A percentile compares a stretch with the other conserved stretches of the same genome.
phyloP scores from a whole-genome alignment of 306 rosid species.

The Fragaria iinumae region DNA sequence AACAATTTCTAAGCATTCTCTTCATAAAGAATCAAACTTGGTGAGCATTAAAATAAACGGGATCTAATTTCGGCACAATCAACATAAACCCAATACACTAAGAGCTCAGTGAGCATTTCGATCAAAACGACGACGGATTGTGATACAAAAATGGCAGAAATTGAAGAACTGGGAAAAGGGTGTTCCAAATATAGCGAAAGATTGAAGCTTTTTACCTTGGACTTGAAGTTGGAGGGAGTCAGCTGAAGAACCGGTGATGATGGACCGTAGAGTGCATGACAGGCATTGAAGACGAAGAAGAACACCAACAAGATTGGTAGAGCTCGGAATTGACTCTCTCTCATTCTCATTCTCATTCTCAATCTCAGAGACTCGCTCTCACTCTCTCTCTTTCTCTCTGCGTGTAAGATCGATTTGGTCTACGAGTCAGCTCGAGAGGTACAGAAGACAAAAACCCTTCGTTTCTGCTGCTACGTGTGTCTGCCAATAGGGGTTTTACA shows the following conservation, averaged over 20 bases:
- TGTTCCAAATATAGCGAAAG: neutral
- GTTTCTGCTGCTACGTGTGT: conserved; percentile 50
- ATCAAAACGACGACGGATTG: conserved; percentile 22
- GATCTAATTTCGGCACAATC: conserved; percentile 6
- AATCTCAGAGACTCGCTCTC: conserved; percentile 19
- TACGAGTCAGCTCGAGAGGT: conserved; percentile 29
- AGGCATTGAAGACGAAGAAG: conserved; percentile 30
- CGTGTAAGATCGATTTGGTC: neutral
- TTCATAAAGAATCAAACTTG: neutral
- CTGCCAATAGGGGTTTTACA: conserved; percentile 48
- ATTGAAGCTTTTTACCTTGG: conserved; percentile 55
- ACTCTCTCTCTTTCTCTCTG: neutral
- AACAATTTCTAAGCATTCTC: neutral
- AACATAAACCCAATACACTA: neutral
- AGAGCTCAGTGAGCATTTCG: neutral
- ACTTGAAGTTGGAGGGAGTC: conserved; percentile 88
- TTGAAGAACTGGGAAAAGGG: conserved; percentile 15
- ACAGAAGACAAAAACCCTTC: conserved; percentile 2
- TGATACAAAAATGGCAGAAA: neutral
- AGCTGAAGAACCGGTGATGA: conserved; percentile 95
- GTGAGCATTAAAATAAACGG: neutral
- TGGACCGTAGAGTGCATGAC: conserved; percentile 77
- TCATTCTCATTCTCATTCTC: conserved; percentile 33
- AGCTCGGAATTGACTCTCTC: conserved; percentile 24
- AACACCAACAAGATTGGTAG: conserved; percentile 28